Evolutionary conservation across 768 basidiomycete genomes (phyloP).

Genomic region (Lactarius hengduanensis): DNA sequence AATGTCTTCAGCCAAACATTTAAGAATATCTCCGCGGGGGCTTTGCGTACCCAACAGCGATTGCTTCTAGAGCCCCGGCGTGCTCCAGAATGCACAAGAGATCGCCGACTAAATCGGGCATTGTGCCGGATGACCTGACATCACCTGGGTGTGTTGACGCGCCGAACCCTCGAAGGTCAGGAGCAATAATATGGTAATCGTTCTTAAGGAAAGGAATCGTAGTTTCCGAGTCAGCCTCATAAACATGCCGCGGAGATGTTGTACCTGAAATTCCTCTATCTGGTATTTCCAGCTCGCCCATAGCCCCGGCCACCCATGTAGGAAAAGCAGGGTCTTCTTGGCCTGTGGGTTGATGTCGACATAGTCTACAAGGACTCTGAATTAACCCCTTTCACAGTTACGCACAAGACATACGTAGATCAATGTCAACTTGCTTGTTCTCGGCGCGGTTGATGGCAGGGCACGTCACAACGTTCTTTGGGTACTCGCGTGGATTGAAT

Average conservation of each 20-base stretch:
- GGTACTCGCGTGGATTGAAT: slow-evolving; percentile 23
- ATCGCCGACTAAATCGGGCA: slow-evolving; percentile 62
- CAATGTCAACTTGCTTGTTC: slow-evolving; percentile 14
- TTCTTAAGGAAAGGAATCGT: slow-evolving; percentile 37
- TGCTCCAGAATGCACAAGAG: slow-evolving; percentile 59
- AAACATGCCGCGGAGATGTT: not conserved
- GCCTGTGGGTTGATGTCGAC: slow-evolving; percentile 59
- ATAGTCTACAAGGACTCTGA: slow-evolving; percentile 38
- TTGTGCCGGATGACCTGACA: slow-evolving; percentile 53
- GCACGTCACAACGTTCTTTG: slow-evolving; percentile 24
- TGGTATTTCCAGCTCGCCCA: slow-evolving; percentile 78
- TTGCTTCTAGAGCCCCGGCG: slow-evolving; percentile 46
- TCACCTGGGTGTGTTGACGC: slow-evolving; percentile 65
- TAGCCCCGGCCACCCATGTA: slow-evolving; percentile 77
- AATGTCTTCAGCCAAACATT: not conserved
- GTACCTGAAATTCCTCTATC: slow-evolving; percentile 62
- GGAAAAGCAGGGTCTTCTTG: slow-evolving; percentile 55
- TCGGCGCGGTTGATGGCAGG: slow-evolving; percentile 24
- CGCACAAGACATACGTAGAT: slow-evolving; percentile 19
- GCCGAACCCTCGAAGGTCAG: slow-evolving; percentile 70
- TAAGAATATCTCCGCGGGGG: not conserved
- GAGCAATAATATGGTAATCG: slow-evolving; percentile 60
- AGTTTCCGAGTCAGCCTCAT: not conserved
- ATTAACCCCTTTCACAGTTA: not conserved
- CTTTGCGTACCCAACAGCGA: slow-evolving; percentile 61